Base-by-base conservation (phyloP, 2,329 filamentous ascomycete genomes). In the Xylariomycetidae sp. region DNA sequence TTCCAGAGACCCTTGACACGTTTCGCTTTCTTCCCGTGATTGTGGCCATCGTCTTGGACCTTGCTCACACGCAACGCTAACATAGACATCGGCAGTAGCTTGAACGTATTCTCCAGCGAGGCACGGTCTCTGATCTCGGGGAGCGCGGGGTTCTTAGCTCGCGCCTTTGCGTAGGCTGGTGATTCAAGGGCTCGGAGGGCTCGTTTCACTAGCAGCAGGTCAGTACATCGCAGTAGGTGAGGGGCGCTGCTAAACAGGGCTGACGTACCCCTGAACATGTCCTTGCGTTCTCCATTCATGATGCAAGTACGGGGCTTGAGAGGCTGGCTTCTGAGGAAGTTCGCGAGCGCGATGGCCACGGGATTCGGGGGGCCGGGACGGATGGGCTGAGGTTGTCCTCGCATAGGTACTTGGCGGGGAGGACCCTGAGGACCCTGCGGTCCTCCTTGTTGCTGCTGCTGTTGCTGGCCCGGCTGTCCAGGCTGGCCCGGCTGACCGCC, bases 1-100 rank as follows among this genome's bases (percentile, higher is more conserved):
- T 81, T 95, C 92, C 92, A 98, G 19, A 92, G 77, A 17, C 92
- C 92, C 72, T 98, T 98, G 56, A 92, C 74, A 33, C 88, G 82
- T 72, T 95, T 96, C 44, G 79, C 74, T 52, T 82, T 80, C 66
- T 88, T 86, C 13, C 63, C 68, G 53, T 83, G 79, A 53, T 82
- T 73, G 58, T 92, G 85, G 34, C 82, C 85, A 35, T 81, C 77
- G 9, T 81, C 78, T 49, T 93, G 86, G 28, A 82, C 63, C 64
- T 98, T 95, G 50, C 70, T 74, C 20, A 98, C 88, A 39, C 92
- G 83, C 23, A 98, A 76, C 10, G 92, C 92, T 44, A 98, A 80
- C 61, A 98, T 85, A 20, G 89, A 95, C 52, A 96, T 76, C 2
- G 92, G 92, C 20, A 98, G 80, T 34, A 95, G 77, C 67, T 95